Evolutionary conservation across 1,139 yeast species (phyloP).

Genomic region (Diutina mesorugosa): DNA sequence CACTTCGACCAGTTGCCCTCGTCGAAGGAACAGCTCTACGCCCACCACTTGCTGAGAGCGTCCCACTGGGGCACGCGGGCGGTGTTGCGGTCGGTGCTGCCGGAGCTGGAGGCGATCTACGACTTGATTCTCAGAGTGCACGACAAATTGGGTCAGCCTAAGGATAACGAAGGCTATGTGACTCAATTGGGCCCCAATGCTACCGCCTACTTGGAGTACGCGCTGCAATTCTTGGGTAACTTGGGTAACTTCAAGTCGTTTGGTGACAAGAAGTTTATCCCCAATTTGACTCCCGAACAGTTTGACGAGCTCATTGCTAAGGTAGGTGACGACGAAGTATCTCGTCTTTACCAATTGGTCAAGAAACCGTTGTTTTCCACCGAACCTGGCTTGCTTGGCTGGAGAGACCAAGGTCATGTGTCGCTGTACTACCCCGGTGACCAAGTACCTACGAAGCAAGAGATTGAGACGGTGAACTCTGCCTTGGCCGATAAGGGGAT

Average conservation of each 20-base stretch:
- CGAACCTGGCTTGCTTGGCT: constrained; percentile 49
- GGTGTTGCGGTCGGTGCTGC: constrained; percentile 71
- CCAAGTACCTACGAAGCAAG: constrained; percentile 32
- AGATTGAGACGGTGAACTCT: constrained; percentile 53
- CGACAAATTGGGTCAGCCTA: constrained; percentile 32
- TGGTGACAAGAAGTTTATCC: constrained; percentile 80
- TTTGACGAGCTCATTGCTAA: constrained; percentile 32
- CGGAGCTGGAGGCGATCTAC: constrained; percentile 64
- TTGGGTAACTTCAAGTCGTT: constrained; percentile 82
- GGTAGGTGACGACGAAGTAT: constrained; percentile 21
- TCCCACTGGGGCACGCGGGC: constrained; percentile 75
- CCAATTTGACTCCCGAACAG: constrained; percentile 34
- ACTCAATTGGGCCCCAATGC: constrained; percentile 13
- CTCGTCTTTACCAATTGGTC: constrained; percentile 24
- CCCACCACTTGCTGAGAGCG: constrained; percentile 74
- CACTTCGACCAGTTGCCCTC: constrained; percentile 29
- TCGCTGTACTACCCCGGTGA: constrained; percentile 54
- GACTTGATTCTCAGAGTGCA: constrained; percentile 56
- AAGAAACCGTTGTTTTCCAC: constrained; percentile 39
- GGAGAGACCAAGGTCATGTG: constrained; percentile 65
- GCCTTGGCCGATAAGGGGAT: constrained; percentile 49
- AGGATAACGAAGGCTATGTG: constrained; percentile 28
- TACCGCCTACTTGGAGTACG: constrained; percentile 53
- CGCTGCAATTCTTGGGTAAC: constrained; percentile 68
- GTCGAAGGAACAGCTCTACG: constrained; percentile 38